A percentile compares a stretch with the other conserved stretches of the same genome.
phyloP scores from a whole-genome alignment of 495 filamentous ascomycete species.

The Rhizodiscina lignyota region DNA sequence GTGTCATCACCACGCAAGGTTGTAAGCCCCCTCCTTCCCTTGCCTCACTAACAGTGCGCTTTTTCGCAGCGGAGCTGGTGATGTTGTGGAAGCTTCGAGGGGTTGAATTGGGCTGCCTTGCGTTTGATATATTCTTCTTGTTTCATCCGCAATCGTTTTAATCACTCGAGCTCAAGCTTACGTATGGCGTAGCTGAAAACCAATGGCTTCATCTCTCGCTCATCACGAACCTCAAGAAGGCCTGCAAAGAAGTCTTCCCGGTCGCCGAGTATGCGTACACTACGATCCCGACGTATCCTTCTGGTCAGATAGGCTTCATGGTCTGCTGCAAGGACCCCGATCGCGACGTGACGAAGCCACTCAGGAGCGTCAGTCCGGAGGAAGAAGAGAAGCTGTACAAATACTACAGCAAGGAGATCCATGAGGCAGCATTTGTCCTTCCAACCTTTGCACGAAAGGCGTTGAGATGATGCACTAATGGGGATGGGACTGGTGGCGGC shows the following conservation, averaged over 20 bases:
- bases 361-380: conserved; percentile 62
- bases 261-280: conserved; percentile 97
- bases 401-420: conserved; percentile 94
- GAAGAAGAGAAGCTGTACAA: conserved; percentile 82
- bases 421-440: conserved; percentile 83
- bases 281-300: conserved; percentile 98
- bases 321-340: conserved; percentile 89
- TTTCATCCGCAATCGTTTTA: too few relatives aligned
- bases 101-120: too few relatives aligned
- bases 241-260: conserved; percentile 94
- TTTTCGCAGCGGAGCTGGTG: too few relatives aligned
- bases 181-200: conserved; percentile 63
- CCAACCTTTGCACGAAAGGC: conserved; percentile 82
- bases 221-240: conserved; percentile 82
- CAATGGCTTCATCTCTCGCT: conserved; percentile 94
- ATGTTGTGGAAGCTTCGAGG: too few relatives aligned
- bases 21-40: conserved; percentile 62
- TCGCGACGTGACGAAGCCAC: conserved; percentile 65
- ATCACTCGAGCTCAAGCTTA: too few relatives aligned
- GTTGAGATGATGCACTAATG: too few relatives aligned
- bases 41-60: too few relatives aligned
- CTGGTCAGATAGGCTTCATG: conserved; percentile 99
- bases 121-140: too few relatives aligned
- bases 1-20: conserved; percentile 99
- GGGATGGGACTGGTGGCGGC: too few relatives aligned